Base-by-base conservation (phyloP, 2,329 filamentous ascomycete species). In the Aschersonia sp. region DNA sequence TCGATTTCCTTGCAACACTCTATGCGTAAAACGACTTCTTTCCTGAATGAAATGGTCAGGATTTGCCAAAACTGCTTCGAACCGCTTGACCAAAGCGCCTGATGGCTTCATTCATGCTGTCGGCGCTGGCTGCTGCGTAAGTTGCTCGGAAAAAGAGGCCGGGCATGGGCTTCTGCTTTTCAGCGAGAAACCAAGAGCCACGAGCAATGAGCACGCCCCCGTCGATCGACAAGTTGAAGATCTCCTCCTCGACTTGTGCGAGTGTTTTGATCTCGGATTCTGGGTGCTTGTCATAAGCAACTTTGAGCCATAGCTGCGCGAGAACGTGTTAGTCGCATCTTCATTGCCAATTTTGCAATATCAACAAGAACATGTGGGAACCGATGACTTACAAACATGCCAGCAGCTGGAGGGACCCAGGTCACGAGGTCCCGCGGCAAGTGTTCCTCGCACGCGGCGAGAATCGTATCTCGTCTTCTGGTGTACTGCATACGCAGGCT, bases 151-250 rank as follows among this genome's bases (percentile, higher is more conserved):
- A 94, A 68, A 87, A 95, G 64, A 95, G 71, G 31, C 80, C 82
- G 9, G 72, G 70, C 7, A 72, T 71, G 4, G 66, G 71, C 58
- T 69, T 72, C 44, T 76, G 71, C 42, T 73, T 75, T 60, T 92
- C 83, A 1, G 89, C 85, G 49, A 79, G 76, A 73, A 97, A 98
- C 89, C 89, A 98, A 44, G 82, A 89, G 4, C 92, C 92, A 44
- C 85, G 76, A 49, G 85, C 87, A 2, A 92, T 73, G 43, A 98
- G 72, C 5, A 92, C 86, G 29, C 86, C 84, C 56, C 83, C 76
- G 4, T 81, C 76, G 48, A 95, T 82, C 52, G 81, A 81, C 1
- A 76, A 72, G 56, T 84, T 65, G 71, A 95, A 97, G 43, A 98
- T 87, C 48, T 85, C 79, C 56, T 95, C 82, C 64, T 98, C 92